A percentile compares a stretch with the other conserved stretches of the same genome.
Conservation (phyloP, 495 filamentous ascomycete genomes). For the Chaetomidium leptoderma region DNA sequence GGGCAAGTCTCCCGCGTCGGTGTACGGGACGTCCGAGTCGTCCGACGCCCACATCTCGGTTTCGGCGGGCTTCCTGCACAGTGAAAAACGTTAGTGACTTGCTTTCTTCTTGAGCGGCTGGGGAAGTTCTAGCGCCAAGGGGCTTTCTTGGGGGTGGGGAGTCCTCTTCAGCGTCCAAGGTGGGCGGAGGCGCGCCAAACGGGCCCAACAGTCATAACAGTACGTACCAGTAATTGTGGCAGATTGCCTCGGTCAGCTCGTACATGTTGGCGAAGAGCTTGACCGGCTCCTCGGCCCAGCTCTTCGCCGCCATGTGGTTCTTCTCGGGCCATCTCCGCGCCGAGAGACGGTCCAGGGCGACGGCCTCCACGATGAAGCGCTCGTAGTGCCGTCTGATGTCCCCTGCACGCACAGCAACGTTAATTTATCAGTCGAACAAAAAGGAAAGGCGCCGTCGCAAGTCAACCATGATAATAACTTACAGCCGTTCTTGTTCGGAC, state of each 20-base stretch:
- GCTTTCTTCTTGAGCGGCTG: neutral
- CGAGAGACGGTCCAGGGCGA: constrained; percentile 1
- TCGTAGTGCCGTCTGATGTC: neutral
- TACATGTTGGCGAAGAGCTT: constrained; percentile 15
- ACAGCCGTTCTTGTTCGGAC: neutral
- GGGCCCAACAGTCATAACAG: neutral
- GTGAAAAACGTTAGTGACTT: neutral
- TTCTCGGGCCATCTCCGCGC: neutral
- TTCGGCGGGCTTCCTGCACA: constrained; percentile 3
- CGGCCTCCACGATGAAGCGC: constrained; percentile 1
- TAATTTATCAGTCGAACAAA: neutral
- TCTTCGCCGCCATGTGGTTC: neutral
- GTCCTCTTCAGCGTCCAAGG: neutral
- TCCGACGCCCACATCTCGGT: constrained; percentile 4
- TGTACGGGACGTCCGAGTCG: constrained; percentile 8
- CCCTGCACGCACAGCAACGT: neutral
- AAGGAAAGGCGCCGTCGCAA: neutral
- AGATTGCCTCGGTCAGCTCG: constrained; percentile 11
- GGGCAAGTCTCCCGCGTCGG: neutral
- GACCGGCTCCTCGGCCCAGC: neutral
- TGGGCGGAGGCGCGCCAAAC: no score
- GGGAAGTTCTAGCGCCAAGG: neutral
- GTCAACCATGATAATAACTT: neutral
- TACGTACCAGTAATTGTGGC: constrained; percentile 11
- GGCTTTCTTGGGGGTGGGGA: neutral